A percentile compares a stretch with the other conserved stretches of the same genome.
Conservation (phyloP, 768 basidiomycete species). For the Leccinellum luteum region DNA sequence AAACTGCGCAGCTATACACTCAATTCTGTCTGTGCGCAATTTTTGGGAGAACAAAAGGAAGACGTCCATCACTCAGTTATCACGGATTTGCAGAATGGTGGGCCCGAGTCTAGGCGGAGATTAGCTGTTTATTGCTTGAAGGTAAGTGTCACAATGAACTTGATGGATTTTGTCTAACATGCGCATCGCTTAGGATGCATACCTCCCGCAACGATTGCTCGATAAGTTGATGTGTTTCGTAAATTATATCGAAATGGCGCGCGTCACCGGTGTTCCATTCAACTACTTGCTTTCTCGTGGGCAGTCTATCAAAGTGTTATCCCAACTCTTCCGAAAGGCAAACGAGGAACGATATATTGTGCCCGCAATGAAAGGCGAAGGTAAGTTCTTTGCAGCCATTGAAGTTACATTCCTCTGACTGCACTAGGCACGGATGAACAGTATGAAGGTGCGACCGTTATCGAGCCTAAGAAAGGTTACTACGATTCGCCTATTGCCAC, state of each 20-base stretch:
- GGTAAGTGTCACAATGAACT: constrained; percentile 39
- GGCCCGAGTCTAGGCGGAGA: constrained; percentile 86
- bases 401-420: neutral
- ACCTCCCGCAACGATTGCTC: constrained; percentile 91
- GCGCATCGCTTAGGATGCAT: constrained; percentile 71
- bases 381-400: constrained; percentile 35
- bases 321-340: constrained; percentile 91
- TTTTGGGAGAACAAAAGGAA: constrained; percentile 98
- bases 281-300: constrained; percentile 92
- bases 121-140: constrained; percentile 98
- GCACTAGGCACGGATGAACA: constrained; percentile 85
- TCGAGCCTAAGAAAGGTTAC: constrained; percentile 94
- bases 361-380: constrained; percentile 83
- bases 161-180: constrained; percentile 1
- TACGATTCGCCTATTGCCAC: constrained; percentile 97
- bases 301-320: constrained; percentile 98
- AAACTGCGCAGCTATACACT: constrained; percentile 96
- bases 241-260: constrained; percentile 98
- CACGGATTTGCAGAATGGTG: constrained; percentile 96
- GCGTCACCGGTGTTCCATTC: constrained; percentile 99
- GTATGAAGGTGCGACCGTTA: constrained; percentile 98
- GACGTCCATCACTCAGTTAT: constrained; percentile 99
- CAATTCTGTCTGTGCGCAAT: constrained; percentile 97
- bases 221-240: constrained; percentile 99
- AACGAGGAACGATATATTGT: constrained; percentile 90